Base-by-base conservation (phyloP, 805 yeast species). In the Metschnikowia similis region DNA sequence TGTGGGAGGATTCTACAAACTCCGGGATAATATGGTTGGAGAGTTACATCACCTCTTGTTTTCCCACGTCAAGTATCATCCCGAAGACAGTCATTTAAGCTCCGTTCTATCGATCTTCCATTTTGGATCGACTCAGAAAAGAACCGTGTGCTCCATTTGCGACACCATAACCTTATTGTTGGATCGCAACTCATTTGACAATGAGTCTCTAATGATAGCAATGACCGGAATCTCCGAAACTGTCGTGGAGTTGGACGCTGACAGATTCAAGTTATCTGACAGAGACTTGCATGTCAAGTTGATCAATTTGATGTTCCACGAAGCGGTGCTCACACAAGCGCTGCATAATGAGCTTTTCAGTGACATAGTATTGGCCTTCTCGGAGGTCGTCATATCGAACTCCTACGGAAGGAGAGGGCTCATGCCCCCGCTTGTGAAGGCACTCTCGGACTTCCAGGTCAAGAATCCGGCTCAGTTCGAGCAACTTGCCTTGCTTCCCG, bases 331-430 rank as follows among this genome's bases (percentile, higher is more conserved):
- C 38, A 58, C 49, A 6, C 56, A 57, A 8, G 72, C 85, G 0
- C 57, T 66, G 1, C 17, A 59, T 1, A 64, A 63, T 52, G 63
- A 56, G 11, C 54, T 49, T 1, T 55, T 72, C 16, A 60, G 66
- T 9, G 60, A 56, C 6, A 51, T 52, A 0, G 60, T 81, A 1
- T 57, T 53, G 1, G 47, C 50, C 16, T 71, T 81, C 47, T 72
- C 80, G 1, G 35, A 50, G 3, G 74, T 79, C 1, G 71, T 84
- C 2, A 67, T 84, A 29, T 56, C 59, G 1, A 74, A 77, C 41
- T 68, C 88, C 0, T 73, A 62, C 48, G 83, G 87, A 0, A 77
- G 96, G 64, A 80, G 95, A 56, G 75, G 86, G 2, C 66, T 90
- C 7, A 65, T 89, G 26, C 91, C 96, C 0, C 57, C 74, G 0